Evolutionary conservation across 148 eudicot species (phyloP).

Genomic region (Rheum nobile): DNA sequence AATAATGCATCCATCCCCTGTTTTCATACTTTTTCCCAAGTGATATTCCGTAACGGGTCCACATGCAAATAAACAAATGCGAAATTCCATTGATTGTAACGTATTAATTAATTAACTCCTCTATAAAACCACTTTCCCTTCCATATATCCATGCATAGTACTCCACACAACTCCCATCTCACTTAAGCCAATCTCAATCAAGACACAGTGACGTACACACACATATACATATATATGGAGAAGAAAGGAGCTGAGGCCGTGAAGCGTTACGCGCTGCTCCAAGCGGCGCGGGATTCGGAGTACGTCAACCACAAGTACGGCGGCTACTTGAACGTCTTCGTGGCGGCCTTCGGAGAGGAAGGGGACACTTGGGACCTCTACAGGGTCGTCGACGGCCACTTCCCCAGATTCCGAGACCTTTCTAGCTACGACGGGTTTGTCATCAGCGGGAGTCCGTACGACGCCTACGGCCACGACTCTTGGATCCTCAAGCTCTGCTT

Average conservation of each 20-base stretch:
- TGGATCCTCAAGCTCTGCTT: slow-evolving; percentile 62
- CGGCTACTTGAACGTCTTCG: slow-evolving; percentile 60
- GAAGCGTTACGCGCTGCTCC: slow-evolving; percentile 41
- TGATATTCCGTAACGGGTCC: neutral
- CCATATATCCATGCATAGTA: neutral
- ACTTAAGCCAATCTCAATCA: neutral
- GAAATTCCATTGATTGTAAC: neutral
- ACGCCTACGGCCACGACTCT: slow-evolving; percentile 53
- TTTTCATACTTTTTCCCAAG: neutral
- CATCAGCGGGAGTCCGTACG: slow-evolving; percentile 59
- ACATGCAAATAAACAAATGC: neutral
- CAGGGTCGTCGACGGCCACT: slow-evolving; percentile 58
- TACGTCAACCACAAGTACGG: slow-evolving; percentile 50
- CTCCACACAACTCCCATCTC: too few species aligned
- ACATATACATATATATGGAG: neutral
- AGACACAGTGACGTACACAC: neutral
- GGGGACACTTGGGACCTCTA: slow-evolving; percentile 69
- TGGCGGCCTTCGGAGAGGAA: slow-evolving; percentile 42
- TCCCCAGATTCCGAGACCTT: slow-evolving; percentile 38
- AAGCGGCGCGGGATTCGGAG: slow-evolving; percentile 58
- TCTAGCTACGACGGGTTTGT: slow-evolving; percentile 58
- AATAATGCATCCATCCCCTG: too few species aligned
- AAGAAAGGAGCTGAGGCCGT: slow-evolving; percentile 4
- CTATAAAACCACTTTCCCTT: neutral
- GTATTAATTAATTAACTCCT: too few species aligned